A percentile compares a stretch with the other conserved stretches of the same genome.
Conservation (phyloP, 768 basidiomycete genomes). For the Lactarius psammicola region DNA sequence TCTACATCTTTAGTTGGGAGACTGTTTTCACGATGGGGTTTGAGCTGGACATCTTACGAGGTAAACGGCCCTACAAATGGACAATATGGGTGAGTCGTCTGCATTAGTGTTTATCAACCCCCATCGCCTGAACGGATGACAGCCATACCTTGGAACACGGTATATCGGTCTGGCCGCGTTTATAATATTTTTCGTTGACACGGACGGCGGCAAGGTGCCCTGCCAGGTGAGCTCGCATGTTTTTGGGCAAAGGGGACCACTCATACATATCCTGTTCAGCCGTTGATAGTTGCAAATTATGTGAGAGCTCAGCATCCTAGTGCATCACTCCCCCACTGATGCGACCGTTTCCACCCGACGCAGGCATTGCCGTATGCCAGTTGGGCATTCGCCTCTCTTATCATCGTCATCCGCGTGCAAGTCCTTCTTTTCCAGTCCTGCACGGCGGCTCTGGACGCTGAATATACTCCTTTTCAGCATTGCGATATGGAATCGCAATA, state of each 20-base stretch:
- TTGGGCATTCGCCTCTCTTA: conserved; percentile 6
- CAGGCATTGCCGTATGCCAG: not conserved
- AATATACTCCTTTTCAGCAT: not conserved
- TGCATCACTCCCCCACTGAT: not conserved
- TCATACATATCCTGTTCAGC: not conserved
- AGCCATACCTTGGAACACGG: conserved; percentile 21
- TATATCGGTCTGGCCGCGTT: not conserved
- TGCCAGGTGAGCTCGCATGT: not conserved
- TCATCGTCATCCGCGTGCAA: conserved; percentile 7
- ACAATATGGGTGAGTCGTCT: conserved; percentile 1
- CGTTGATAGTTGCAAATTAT: not conserved
- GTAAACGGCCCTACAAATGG: conserved; percentile 15
- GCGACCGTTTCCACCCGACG: not conserved
- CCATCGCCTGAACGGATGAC: not conserved
- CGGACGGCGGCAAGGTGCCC: not conserved
- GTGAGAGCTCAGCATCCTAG: not conserved
- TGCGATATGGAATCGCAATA: conserved; percentile 1
- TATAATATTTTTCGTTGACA: not conserved
- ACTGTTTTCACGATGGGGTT: not conserved
- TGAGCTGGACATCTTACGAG: conserved; percentile 5
- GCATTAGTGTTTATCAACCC: not conserved
- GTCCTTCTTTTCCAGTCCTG: not conserved
- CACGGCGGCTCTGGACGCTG: not conserved
- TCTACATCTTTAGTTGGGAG: not conserved
- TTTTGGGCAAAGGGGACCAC: not conserved